phyloP scores from a whole-genome alignment of 1,284 basidiomycete genomes.

The Rhodotorula sp. region DNA sequence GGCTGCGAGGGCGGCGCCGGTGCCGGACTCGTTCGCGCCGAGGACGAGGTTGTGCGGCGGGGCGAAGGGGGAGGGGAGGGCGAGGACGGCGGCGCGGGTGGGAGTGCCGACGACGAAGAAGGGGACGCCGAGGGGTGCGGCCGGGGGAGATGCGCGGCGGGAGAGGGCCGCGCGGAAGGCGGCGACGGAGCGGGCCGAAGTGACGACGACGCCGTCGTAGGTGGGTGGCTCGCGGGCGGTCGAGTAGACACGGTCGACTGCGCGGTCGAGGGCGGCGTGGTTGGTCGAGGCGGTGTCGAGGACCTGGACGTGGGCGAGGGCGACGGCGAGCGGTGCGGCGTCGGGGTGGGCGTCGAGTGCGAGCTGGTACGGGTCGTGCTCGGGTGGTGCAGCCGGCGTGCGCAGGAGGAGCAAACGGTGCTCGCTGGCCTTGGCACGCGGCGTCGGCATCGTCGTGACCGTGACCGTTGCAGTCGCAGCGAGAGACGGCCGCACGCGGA shows the following conservation, averaged over 20 bases:
- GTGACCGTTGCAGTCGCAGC: no score
- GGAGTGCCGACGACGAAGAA: constrained; percentile 74
- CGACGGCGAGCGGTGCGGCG: constrained; percentile 33
- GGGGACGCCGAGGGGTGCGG: constrained; percentile 51
- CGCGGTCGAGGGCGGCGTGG: constrained; percentile 55
- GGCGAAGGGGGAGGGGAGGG: constrained; percentile 40
- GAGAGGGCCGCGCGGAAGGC: constrained; percentile 58
- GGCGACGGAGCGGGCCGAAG: constrained; percentile 69
- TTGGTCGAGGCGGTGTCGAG: constrained; percentile 65
- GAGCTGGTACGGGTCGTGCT: constrained; percentile 59
- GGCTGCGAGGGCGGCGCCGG: constrained; percentile 64
- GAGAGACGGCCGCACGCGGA: neutral
- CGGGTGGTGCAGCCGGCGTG: constrained; percentile 23
- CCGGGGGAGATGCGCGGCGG: neutral
- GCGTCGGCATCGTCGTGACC: neutral
- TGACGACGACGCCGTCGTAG: constrained; percentile 66
- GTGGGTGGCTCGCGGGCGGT: constrained; percentile 44
- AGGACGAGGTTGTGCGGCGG: constrained; percentile 55
- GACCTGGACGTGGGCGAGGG: constrained; percentile 66
- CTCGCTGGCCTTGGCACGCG: neutral
- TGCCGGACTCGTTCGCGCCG: constrained; percentile 64
- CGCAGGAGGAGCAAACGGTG: constrained; percentile 42
- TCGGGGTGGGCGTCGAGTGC: neutral
- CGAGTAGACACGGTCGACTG: constrained; percentile 48
- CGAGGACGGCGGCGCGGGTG: constrained; percentile 46